Conservation (phyloP, 768 basidiomycete species). For the Leccinum obscurum region DNA sequence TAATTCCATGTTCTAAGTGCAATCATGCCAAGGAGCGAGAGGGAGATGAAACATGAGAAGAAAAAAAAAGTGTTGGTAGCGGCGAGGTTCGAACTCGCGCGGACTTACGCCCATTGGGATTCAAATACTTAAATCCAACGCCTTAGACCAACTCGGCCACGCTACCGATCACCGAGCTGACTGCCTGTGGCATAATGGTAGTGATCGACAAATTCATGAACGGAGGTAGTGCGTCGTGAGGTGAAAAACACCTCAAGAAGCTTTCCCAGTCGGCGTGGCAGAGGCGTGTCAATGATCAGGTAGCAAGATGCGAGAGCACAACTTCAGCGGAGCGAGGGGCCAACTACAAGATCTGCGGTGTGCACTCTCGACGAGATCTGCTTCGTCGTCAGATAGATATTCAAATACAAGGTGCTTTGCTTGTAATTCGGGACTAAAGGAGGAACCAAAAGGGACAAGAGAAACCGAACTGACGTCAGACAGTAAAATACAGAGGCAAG, state of each 20-base stretch:
- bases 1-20: too few relatives aligned
- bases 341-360: background rate
- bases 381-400: constrained; percentile 9
- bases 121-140: constrained; percentile 85
- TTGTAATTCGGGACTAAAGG: constrained; percentile 11
- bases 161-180: constrained; percentile 42
- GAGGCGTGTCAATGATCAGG: background rate
- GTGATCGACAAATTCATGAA: background rate
- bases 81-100: constrained; percentile 93
- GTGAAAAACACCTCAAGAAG: background rate
- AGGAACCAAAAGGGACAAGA: constrained; percentile 10
- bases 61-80: constrained; percentile 50
- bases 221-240: background rate
- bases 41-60: background rate
- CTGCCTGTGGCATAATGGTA: background rate
- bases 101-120: constrained; percentile 82
- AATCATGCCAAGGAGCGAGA: too few relatives aligned
- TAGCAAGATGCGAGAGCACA: background rate
- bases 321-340: background rate
- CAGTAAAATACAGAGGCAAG: constrained; percentile 31
- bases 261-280: background rate
- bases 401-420: constrained; percentile 22
- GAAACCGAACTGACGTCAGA: constrained; percentile 12
- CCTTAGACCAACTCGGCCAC: constrained; percentile 92
- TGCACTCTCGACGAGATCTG: background rate